phyloP scores from a whole-genome alignment of 2,329 filamentous ascomycete genomes.

The Hymenoscyphus fraxineus region DNA sequence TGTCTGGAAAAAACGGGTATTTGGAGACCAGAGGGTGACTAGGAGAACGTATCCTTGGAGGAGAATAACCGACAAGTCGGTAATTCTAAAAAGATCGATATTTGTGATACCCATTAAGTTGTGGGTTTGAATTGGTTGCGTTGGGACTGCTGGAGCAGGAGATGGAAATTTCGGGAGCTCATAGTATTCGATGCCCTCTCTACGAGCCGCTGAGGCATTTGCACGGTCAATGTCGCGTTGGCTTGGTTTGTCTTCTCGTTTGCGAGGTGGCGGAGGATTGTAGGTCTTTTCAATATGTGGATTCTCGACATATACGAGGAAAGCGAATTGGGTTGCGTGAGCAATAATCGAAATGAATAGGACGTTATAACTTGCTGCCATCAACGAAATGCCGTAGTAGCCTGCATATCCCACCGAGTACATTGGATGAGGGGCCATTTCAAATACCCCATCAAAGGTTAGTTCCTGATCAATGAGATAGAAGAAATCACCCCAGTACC shows the following conservation, averaged over 20 bases:
- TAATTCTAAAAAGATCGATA: conserved; percentile 81
- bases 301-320: conserved; percentile 88
- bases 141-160: conserved; percentile 23
- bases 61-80: conserved; percentile 76
- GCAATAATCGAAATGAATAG: conserved; percentile 95
- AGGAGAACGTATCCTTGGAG: conserved; percentile 71
- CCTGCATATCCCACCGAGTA: conserved; percentile 97
- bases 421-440: conserved; percentile 98
- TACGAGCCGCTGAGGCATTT: conserved; percentile 35
- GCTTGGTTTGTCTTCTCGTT: conserved; percentile 38
- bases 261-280: conserved; percentile 76
- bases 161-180: conserved; percentile 10
- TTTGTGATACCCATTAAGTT: conserved; percentile 80
- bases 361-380: conserved; percentile 96
- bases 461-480: conserved; percentile 96
- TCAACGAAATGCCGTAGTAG: conserved; percentile 96
- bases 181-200: conserved; percentile 34
- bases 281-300: conserved; percentile 98
- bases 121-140: conserved; percentile 67
- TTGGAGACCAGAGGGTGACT: conserved; percentile 72
- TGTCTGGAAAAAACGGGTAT: conserved; percentile 68
- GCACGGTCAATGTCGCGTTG: conserved; percentile 34
- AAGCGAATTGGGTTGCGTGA: conserved; percentile 90
- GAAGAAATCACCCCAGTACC: conserved; percentile 99
- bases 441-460: conserved; percentile 97